Percentiles rank a stretch among this genome's conserved stretches.
Conservation (phyloP, 148 eudicot species). For the Mesembryanthemum crystallinum region DNA sequence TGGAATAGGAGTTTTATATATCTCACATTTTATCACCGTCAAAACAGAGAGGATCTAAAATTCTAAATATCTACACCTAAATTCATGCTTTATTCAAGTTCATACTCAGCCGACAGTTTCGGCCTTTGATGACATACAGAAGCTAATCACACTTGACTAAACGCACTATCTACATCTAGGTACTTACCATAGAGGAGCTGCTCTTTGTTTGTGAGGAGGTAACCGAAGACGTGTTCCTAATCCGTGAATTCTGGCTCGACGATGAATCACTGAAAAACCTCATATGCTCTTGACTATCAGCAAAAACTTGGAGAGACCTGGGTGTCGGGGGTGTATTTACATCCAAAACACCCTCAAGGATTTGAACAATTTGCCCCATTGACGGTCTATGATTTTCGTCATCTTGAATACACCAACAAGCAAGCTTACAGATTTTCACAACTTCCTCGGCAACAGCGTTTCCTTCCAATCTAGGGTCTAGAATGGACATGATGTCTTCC, state of each 20-base stretch:
- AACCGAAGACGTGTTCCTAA: constrained; percentile 25
- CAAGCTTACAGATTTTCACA: constrained; percentile 44
- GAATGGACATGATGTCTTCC: constrained; percentile 43
- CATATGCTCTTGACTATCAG: constrained; percentile 39
- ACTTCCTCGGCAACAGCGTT: constrained; percentile 45
- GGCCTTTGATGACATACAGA: background rate
- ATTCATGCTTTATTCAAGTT: too few species aligned
- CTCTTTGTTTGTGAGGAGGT: constrained; percentile 11
- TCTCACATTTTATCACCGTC: too few species aligned
- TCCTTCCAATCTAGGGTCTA: constrained; percentile 44
- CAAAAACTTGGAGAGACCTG: constrained; percentile 43
- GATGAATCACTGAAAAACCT: constrained; percentile 59
- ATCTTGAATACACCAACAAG: constrained; percentile 80
- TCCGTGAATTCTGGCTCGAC: constrained; percentile 39
- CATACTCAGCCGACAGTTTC: too few species aligned
- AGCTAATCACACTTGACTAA: background rate
- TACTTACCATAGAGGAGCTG: constrained; percentile 3
- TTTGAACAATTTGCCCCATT: constrained; percentile 70
- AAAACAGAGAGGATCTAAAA: too few species aligned
- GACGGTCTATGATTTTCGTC: constrained; percentile 57
- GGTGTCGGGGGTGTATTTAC: constrained; percentile 61
- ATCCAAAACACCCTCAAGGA: constrained; percentile 66
- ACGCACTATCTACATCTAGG: background rate
- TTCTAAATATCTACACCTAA: too few species aligned
- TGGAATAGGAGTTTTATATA: too few species aligned